Conservation (phyloP, 108 stramenopile genomes). For the Discostella stelligeroides region DNA sequence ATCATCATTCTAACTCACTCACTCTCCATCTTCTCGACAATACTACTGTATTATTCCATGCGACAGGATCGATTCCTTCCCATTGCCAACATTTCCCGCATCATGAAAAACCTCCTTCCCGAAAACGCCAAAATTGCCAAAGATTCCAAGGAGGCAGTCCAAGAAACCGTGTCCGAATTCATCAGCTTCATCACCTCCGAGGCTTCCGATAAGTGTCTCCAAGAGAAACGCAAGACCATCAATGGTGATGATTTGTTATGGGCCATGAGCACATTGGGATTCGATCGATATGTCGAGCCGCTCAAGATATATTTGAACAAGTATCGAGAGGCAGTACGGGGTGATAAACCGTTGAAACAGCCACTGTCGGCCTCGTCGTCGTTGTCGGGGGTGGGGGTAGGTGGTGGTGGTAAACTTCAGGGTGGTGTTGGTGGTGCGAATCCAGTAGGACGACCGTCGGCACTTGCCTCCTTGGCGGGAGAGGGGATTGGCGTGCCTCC, state of each 20-base stretch:
- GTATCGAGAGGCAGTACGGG: constrained; percentile 93
- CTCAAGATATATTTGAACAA: constrained; percentile 96
- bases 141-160: constrained; percentile 98
- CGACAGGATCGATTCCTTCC: constrained; percentile 98
- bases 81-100: constrained; percentile 98
- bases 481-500: constrained; percentile 30
- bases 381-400: background rate
- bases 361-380: too few species aligned
- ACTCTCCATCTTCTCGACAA: too few species aligned
- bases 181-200: constrained; percentile 99
- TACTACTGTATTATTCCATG: too few species aligned
- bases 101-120: constrained; percentile 98
- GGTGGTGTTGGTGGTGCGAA: background rate
- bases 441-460: constrained; percentile 35
- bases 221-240: constrained; percentile 99
- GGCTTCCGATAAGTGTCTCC: constrained; percentile 97
- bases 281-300: constrained; percentile 99
- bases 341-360: constrained; percentile 78
- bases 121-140: constrained; percentile 99
- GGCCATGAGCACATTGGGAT: constrained; percentile 99
- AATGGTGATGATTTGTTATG: constrained; percentile 99
- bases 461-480: constrained; percentile 20
- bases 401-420: constrained; percentile 3
- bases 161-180: constrained; percentile 99
- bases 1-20: background rate